Conservation (phyloP, 257 asterid species). For the Solanum pennellii region DNA sequence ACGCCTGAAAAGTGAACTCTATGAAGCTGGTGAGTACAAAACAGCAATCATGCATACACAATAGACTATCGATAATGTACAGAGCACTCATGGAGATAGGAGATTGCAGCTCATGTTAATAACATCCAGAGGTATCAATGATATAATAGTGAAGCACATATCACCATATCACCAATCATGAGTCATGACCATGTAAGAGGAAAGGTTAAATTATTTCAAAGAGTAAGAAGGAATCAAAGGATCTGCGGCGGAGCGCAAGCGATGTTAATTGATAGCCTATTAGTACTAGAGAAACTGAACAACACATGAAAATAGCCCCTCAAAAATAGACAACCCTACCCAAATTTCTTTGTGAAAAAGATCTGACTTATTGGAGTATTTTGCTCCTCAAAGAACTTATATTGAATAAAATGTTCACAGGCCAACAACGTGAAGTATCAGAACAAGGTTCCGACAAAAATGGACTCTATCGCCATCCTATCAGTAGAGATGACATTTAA, state of each 20-base stretch:
- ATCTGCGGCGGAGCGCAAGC: not conserved
- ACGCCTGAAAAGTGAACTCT: not conserved
- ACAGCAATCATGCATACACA: not conserved
- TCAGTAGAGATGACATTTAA: not conserved
- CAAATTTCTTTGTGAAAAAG: not conserved
- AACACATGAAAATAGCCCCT: not conserved
- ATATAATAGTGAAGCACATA: not conserved
- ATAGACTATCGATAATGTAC: not conserved
- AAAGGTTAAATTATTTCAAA: not conserved
- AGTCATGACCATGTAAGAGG: not conserved
- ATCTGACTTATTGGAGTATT: not conserved
- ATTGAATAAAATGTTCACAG: not conserved
- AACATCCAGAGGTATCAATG: not conserved
- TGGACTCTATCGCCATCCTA: not conserved
- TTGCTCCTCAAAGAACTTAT: not conserved
- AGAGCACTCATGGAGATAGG: not conserved
- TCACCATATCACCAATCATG: not conserved
- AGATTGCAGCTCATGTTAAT: not conserved
- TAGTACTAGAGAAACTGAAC: not conserved
- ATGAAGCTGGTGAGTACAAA: not conserved
- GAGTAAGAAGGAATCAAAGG: not conserved
- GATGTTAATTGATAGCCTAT: not conserved
- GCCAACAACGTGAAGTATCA: not conserved
- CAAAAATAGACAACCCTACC: not conserved
- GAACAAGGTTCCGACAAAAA: not conserved